Base-by-base conservation (phyloP, 495 filamentous ascomycete species). In the Talaromyces nanjingensis region DNA sequence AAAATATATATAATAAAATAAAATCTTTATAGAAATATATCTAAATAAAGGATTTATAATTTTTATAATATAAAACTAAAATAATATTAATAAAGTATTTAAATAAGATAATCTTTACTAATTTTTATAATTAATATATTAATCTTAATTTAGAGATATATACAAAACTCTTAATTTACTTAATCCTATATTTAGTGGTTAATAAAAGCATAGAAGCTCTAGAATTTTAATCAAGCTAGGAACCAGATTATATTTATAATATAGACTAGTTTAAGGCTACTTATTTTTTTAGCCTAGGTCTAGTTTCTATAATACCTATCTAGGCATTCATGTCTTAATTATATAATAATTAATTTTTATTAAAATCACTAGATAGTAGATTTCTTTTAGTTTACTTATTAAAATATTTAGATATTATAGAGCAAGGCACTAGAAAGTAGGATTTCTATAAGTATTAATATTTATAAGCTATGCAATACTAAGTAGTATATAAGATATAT, bases 61-160 rank as follows among this genome's bases (percentile, higher is more conserved):
- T n/a, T n/a, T n/a, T n/a, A n/a, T n/a, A n/a, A n/a, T n/a, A 94
- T 98, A 78, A 96, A 93, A 74, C 76, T 94, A 68, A 97, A 97
- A 82, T 14, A 86, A 84, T 8, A 76, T 87, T 62, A 84, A n/a
- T 98, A 67, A 86, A 86, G 65, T 75, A 78, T 9, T 76, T 97
- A 66, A 91, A 83, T 65, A 96, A 96, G 72, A 69, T 78, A 2
- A 89, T 96, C 53, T 80, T 98, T 69, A 68, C 91, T 34, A 79
- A 86, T 24, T 98, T 97, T 77, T 97, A 85, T 79, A 76, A 83
- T 24, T 80, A 86, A 24, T 93, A 85, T 77, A 89, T 97, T 65
- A 75, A 86, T 59, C 93, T 93, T 1, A 74, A 74, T 1, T 96
- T 93, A 14, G 74, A 84, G 3, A 77, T 73, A 0, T 86, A 96